A percentile compares a stretch with the other conserved stretches of the same genome.
Evolutionary conservation across 225 moss, liverwort and hornwort genomes (phyloP).

Genomic region (Straminergon stramineum): DNA sequence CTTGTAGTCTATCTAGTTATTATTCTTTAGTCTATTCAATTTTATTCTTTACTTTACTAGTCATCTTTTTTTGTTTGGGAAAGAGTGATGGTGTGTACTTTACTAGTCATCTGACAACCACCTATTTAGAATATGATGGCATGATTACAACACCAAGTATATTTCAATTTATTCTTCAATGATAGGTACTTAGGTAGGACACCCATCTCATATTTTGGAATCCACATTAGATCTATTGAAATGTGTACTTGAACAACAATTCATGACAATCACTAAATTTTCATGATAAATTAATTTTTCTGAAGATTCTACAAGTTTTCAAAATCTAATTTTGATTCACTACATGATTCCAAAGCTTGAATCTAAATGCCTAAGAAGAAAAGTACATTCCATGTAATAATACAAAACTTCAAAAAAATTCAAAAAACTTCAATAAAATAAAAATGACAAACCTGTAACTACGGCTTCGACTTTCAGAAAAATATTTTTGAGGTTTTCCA

Average conservation of each 20-base stretch:
- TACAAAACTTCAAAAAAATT: background rate
- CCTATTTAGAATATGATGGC: background rate
- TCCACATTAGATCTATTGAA: background rate
- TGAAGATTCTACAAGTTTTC: background rate
- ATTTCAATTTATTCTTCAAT: background rate
- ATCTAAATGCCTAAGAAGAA: too few relatives aligned
- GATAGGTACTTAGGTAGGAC: too few relatives aligned
- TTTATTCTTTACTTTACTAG: background rate
- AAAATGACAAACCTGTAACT: constrained; percentile 45
- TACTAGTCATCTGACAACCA: background rate
- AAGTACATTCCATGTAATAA: background rate
- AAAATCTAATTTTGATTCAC: background rate
- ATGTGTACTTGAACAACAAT: too few relatives aligned
- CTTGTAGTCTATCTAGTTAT: background rate
- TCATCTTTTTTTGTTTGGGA: too few relatives aligned
- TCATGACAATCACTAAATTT: background rate
- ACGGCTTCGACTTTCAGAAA: constrained; percentile 43
- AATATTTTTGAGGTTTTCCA: constrained; percentile 37
- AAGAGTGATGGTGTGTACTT: too few relatives aligned
- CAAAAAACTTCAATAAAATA: background rate
- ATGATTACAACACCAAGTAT: background rate
- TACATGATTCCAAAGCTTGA: too few relatives aligned
- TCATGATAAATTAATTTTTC: rapidly evolving
- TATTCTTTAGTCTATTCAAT: too few relatives aligned
- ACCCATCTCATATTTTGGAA: background rate